A percentile compares a stretch with the other conserved stretches of the same genome.
phyloP scores from a whole-genome alignment of 306 rosid genomes.

The Dalbergia cultrata region DNA sequence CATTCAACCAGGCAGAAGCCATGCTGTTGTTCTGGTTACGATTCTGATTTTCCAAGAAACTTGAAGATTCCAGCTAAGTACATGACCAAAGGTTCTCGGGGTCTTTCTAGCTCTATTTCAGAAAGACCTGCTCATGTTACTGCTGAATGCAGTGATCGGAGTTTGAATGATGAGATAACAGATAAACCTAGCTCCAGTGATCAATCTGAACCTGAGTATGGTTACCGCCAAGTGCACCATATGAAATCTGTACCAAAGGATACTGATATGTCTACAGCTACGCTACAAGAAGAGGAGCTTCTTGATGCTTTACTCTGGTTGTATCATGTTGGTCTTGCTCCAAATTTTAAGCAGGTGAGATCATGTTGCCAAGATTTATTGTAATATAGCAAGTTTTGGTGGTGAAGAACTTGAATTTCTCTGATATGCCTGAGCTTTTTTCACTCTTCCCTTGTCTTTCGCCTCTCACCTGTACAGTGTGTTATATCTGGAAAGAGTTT shows the following conservation, averaged over 20 bases:
- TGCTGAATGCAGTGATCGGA: conserved; percentile 83
- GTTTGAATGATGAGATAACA: conserved; percentile 81
- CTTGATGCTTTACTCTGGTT: conserved; percentile 84
- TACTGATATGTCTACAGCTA: conserved; percentile 71
- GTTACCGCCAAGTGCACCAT: conserved; percentile 62
- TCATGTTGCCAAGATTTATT: conserved; percentile 30
- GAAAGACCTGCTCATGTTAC: conserved; percentile 89
- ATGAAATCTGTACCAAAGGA: conserved; percentile 74
- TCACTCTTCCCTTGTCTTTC: background rate
- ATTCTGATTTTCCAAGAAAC: conserved; percentile 72
- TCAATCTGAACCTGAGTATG: conserved; percentile 84
- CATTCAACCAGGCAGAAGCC: conserved; percentile 88
- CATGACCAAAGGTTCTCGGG: conserved; percentile 73
- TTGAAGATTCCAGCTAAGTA: conserved; percentile 72
- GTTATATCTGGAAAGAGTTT: conserved; percentile 30
- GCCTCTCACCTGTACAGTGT: conserved; percentile 32
- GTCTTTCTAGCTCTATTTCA: conserved; percentile 72
- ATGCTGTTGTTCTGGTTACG: conserved; percentile 90
- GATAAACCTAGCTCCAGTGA: conserved; percentile 94
- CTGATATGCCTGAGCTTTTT: conserved; percentile 18
- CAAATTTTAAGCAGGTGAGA: conserved; percentile 93
- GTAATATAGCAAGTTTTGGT: conserved; percentile 29
- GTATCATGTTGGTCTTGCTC: conserved; percentile 90
- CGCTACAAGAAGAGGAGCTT: conserved; percentile 86
- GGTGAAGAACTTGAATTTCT: conserved; percentile 33